Evolutionary conservation across 805 yeast species (phyloP), one percentile per base, ranked within the genome.

Genomic region (Hanseniaspora occidentalis): DNA sequence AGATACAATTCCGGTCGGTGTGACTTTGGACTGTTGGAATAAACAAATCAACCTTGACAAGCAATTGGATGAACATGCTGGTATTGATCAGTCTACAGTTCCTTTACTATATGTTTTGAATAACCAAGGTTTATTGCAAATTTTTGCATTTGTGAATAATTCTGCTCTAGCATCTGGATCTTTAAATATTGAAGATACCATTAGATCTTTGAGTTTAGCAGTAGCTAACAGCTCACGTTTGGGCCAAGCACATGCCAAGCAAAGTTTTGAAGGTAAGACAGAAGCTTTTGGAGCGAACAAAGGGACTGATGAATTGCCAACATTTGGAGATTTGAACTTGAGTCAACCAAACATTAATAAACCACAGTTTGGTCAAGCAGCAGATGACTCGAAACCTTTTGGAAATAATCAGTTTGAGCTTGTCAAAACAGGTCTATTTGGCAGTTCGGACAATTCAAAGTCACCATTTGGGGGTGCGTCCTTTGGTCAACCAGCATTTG

Each of bases 1-100:
- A 38, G 94, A 84, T 50, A 71, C 81, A 11, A 70, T 80, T 6
- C 77, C 89, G 0, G 62, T 82, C 18, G 95, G 95, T 4, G 47
- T 82, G 9, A 75, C 74, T 1, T 37, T 84, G 5, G 94, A 84
- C 53, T 38, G 36, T 7, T 29, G 41, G 35, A 38, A 35, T 20
- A 19, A 11, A 14, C 20, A 38, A 49, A 61, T 69, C 9, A 61
- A 73, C 2, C 55, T 57, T 0, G 66, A 63, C 1, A 49, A 50
- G 1, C 71, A 78, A 2, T 40, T 53, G 2, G 69, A 71, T 11
- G 85, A 89, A 0, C 71, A 76, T 45, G 57, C 64, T 6, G 76
- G 76, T 9, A 84, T 79, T 1, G 64, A 64, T 31, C 73, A 74
- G 8, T 64, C 54, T 1, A 76, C 84, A 31, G 62, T 83, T 43